phyloP scores from a whole-genome alignment of 257 asterid genomes.

The Capsicum rhomboideum region DNA sequence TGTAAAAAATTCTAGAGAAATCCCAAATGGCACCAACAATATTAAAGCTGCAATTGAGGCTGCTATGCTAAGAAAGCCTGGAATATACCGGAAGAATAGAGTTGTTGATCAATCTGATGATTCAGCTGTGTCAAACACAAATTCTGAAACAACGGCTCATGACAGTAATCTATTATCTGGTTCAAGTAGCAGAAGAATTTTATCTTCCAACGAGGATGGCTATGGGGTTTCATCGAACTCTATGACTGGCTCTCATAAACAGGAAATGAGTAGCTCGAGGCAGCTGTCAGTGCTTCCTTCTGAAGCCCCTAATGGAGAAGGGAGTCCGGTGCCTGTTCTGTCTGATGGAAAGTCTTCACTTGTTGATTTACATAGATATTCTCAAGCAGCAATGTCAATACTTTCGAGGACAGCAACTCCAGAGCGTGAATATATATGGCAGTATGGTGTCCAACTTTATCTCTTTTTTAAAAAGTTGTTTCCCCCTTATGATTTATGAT shows the following conservation, averaged over 20 bases:
- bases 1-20: conserved; percentile 41
- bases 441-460: conserved; percentile 45
- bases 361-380: conserved; percentile 22
- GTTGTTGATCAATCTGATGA: conserved; percentile 44
- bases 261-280: conserved; percentile 26
- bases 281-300: conserved; percentile 22
- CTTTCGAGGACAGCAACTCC: conserved; percentile 51
- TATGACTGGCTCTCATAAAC: conserved; percentile 30
- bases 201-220: conserved; percentile 32
- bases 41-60: conserved; percentile 86
- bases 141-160: conserved; percentile 28
- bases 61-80: conserved; percentile 77
- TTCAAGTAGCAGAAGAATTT: conserved; percentile 30
- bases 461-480: background rate
- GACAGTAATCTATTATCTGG: conserved; percentile 18
- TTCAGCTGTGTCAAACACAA: conserved; percentile 24
- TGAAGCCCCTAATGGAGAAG: conserved; percentile 35
- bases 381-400: conserved; percentile 32
- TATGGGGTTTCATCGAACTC: conserved; percentile 10
- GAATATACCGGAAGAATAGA: conserved; percentile 48
- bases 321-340: conserved; percentile 20
- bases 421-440: conserved; percentile 75
- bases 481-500: background rate
- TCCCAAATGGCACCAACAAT: conserved; percentile 31
- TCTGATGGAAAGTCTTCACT: conserved; percentile 20